Evolutionary conservation across 441 rosid species (phyloP).

Genomic region (Gossypium gossypioides): DNA sequence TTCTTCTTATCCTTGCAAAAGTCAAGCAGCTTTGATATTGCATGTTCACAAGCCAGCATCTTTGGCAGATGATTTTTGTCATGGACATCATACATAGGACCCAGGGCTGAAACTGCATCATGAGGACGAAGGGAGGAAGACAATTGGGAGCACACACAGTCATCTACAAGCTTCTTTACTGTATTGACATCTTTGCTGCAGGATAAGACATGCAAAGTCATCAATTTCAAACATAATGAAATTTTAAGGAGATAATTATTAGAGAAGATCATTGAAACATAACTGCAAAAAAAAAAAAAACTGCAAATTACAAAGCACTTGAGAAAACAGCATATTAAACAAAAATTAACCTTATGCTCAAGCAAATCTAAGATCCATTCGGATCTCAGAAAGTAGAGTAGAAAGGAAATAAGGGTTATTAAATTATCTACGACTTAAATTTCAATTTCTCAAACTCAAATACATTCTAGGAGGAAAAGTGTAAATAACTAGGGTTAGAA

Average conservation of each 20-base stretch:
- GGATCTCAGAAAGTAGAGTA: not conserved
- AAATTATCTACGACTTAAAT: not conserved
- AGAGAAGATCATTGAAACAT: not conserved
- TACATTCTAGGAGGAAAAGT: not conserved
- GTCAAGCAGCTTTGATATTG: slow-evolving; percentile 55
- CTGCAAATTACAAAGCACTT: not conserved
- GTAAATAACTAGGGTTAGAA: not conserved
- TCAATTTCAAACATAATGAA: slow-evolving; percentile 14
- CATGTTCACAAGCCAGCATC: slow-evolving; percentile 60
- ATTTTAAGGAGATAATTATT: not conserved
- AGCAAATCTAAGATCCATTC: not conserved
- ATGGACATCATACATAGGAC: slow-evolving; percentile 97
- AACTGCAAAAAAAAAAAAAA: not conserved
- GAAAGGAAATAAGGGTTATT: not conserved
- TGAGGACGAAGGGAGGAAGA: slow-evolving; percentile 95
- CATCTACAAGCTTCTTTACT: slow-evolving; percentile 91
- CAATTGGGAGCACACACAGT: slow-evolving; percentile 64
- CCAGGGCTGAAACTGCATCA: slow-evolving; percentile 96
- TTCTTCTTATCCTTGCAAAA: slow-evolving; percentile 69
- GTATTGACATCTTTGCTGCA: slow-evolving; percentile 95
- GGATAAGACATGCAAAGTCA: slow-evolving; percentile 17
- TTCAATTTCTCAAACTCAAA: not conserved
- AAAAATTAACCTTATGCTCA: not conserved
- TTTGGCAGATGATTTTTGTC: slow-evolving; percentile 81
- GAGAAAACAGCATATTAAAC: not conserved